Evolutionary conservation across 1,284 basidiomycete genomes (phyloP).

Genomic region (Anthracocystis setariae): DNA sequence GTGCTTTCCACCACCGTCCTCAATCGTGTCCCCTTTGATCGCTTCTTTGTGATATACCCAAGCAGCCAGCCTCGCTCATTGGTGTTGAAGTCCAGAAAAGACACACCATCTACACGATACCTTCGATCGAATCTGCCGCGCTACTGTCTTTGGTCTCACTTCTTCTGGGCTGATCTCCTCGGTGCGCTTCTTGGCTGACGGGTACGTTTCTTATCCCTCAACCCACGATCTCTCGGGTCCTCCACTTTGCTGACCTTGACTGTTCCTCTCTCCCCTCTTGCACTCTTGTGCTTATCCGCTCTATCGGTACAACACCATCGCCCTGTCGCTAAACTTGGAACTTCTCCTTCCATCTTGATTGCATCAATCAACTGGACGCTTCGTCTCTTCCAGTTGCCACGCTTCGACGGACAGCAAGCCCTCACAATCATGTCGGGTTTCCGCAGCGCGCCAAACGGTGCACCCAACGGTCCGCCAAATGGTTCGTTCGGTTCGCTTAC

Average conservation of each 20-base stretch:
- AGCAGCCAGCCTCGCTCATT: not conserved
- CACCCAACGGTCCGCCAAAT: conserved; percentile 13
- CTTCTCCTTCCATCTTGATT: not conserved
- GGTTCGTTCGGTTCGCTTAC: conserved; percentile 53
- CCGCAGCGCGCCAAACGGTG: conserved; percentile 28
- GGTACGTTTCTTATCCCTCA: no score
- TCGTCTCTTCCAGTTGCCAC: not conserved
- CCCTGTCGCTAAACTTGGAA: not conserved
- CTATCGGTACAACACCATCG: no score
- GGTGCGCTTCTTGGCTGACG: no score
- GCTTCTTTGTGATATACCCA: not conserved
- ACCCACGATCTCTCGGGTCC: no score
- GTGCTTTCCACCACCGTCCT: not conserved
- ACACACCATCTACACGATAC: no score
- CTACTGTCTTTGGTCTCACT: no score
- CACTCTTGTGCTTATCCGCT: no score
- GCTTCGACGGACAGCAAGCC: not conserved
- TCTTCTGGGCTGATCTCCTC: no score
- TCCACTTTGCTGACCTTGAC: no score
- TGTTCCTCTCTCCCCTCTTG: no score
- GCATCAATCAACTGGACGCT: not conserved
- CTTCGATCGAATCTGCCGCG: no score
- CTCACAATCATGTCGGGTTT: conserved; percentile 44
- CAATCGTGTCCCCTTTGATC: not conserved
- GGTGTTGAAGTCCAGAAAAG: not conserved